These are phyloP conservation scores for Ottelia alismoides DNA, from an alignment of 106 monocot genomes.

Conservation along the genomic window DNA sequence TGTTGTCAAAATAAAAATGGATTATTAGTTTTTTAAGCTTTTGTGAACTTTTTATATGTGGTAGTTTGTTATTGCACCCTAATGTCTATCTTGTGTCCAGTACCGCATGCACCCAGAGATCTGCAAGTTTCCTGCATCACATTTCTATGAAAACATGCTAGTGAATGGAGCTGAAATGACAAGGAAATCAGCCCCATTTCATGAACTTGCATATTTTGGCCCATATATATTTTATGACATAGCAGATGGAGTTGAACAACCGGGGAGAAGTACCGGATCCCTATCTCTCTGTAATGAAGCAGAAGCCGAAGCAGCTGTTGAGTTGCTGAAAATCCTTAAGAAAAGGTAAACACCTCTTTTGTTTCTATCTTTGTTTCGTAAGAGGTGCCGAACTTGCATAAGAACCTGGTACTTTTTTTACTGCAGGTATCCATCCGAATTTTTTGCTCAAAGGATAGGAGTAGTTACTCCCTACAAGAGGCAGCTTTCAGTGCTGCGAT, in stretches of 20 bases:
- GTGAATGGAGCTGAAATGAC: slow-evolving; percentile 37
- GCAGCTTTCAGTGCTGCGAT: slow-evolving; percentile 70
- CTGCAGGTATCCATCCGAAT: slow-evolving; percentile 59
- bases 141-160: slow-evolving; percentile 87
- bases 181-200: slow-evolving; percentile 68
- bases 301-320: slow-evolving; percentile 74
- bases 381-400: no score
- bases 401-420: no score
- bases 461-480: slow-evolving; percentile 92
- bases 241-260: slow-evolving; percentile 59
- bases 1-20: no score
- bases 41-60: no score
- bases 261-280: slow-evolving; percentile 53
- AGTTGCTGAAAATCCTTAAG: slow-evolving; percentile 53
- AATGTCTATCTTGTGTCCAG: no score
- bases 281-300: slow-evolving; percentile 72
- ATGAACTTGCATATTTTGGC: slow-evolving; percentile 44
- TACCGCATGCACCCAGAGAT: slow-evolving; percentile 99
- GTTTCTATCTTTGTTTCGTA: no score
- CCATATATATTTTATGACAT: slow-evolving; percentile 94
- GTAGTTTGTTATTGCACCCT: no score
- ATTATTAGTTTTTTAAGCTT: no score
- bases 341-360: slow-evolving; percentile 52
- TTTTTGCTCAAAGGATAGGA: slow-evolving; percentile 52
- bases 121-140: slow-evolving; percentile 78